Percentiles rank a stretch among this genome's conserved stretches.
Evolutionary conservation across 2,329 filamentous ascomycete species (phyloP).

Genomic region (Talaromyces amestolkiae): DNA sequence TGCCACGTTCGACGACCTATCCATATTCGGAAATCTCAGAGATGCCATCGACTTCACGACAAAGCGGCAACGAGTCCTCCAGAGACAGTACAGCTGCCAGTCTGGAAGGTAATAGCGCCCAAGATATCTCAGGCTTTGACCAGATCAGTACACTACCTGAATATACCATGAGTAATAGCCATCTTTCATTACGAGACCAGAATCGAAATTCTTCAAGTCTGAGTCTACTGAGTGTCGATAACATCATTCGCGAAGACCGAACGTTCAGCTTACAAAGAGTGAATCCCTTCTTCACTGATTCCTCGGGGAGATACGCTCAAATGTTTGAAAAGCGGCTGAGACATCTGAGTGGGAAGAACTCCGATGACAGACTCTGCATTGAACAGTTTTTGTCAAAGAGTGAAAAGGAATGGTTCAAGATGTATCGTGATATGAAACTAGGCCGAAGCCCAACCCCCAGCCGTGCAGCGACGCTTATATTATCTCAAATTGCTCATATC

Average conservation of each 20-base stretch:
- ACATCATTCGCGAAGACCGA: slow-evolving; percentile 54
- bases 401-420: slow-evolving; percentile 61
- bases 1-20: not conserved
- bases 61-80: slow-evolving; percentile 2
- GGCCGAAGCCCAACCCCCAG: slow-evolving; percentile 1
- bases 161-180: not conserved
- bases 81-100: not conserved
- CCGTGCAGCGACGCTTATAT: slow-evolving; percentile 45
- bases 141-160: slow-evolving; percentile 2
- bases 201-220: slow-evolving; percentile 4
- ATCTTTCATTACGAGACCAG: slow-evolving; percentile 3
- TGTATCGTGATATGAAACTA: slow-evolving; percentile 46
- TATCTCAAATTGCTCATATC: slow-evolving; percentile 15
- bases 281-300: slow-evolving; percentile 62
- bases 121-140: slow-evolving; percentile 8
- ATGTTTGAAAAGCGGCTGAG: slow-evolving; percentile 55
- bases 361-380: slow-evolving; percentile 55
- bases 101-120: not conserved
- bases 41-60: not conserved
- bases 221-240: slow-evolving; percentile 21
- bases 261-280: slow-evolving; percentile 60
- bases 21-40: not conserved
- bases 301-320: slow-evolving; percentile 55
- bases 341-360: slow-evolving; percentile 52
- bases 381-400: slow-evolving; percentile 59